Evolutionary conservation across 108 stramenopile species (phyloP).

Genomic region (Schizochytrium sp.): DNA sequence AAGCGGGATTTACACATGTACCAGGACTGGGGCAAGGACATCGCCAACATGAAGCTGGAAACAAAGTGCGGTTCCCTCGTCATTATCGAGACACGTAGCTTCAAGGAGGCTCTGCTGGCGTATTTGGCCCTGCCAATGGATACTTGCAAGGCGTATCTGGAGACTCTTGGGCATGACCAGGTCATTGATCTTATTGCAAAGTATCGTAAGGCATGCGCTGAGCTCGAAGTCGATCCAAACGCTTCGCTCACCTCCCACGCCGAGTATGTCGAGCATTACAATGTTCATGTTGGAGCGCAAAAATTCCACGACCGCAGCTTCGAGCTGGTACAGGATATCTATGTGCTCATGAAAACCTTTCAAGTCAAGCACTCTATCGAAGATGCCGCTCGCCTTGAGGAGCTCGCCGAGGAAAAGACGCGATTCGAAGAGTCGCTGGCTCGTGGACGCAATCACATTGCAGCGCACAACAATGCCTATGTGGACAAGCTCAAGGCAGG

Average conservation of each 20-base stretch:
- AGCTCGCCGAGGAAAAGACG: not conserved
- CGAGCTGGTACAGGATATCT: not conserved
- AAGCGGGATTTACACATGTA: not conserved
- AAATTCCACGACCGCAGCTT: constrained; percentile 11
- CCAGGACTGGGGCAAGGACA: not conserved
- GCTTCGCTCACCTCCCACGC: not conserved
- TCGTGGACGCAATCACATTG: not conserved
- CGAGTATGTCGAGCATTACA: not conserved
- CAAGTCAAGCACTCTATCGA: not conserved
- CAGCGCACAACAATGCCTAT: not conserved
- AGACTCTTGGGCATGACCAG: not conserved
- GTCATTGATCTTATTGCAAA: not conserved
- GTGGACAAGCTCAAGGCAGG: not conserved
- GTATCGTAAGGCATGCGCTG: not conserved
- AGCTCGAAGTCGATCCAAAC: constrained; percentile 5
- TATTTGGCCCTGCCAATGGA: not conserved
- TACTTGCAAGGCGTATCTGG: not conserved
- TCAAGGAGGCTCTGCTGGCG: not conserved
- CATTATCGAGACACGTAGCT: not conserved
- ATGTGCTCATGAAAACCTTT: not conserved
- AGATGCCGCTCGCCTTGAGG: not conserved
- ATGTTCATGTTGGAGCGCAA: not conserved
- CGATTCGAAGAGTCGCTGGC: not conserved
- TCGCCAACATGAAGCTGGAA: constrained; percentile 13
- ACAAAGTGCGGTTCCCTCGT: not conserved